Base-by-base conservation (phyloP, 371 early-diverging fungal genomes). In the Blakeslea trispora region DNA sequence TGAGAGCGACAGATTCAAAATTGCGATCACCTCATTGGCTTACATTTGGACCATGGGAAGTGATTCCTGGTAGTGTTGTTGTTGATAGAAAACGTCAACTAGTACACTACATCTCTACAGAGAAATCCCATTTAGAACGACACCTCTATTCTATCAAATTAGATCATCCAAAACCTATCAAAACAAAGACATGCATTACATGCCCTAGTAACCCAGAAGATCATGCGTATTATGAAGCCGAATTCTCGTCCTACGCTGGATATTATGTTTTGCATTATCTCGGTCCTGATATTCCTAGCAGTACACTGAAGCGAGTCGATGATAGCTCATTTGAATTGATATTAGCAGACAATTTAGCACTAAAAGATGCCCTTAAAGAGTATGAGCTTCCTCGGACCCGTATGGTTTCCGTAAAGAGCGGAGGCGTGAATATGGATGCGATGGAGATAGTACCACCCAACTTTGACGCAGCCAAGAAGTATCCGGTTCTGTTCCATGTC, bases 281-380 rank as follows among this genome's bases (percentile, higher is more conserved):
- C 9, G 97, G 97, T 0, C 97, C 97, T 0, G 86, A 84, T 43
- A 72, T 93, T 5, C 96, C 96, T 2, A 91, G 84, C 69, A 85
- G 86, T 50, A 80, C 77, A 3, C 79, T 89, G 10, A 81, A 76
- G 55, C 82, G 75, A 54, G 68, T 73, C 15, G 59, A 57, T 5
- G 73, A 86, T 41, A 45, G 50, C 19, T 61, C 59, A 17, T 86
- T 87, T 59, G 80, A 75, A 53, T 64, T 45, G 0, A 71, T 83
- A 3, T 57, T 91, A n/a, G 72, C 74, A 45, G 74, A 87, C 49
- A 91, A 91, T 57, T 17, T 56, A 5, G 45, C 41, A 0, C 69
- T 89, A 0, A 69, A 66, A 34, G 39, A 62, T 0, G 45, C 68
- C 7, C 51, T 88, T 35, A 57, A 63, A 0, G 55, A 40, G 7